A percentile compares a stretch with the other conserved stretches of the same genome.
phyloP scores from a whole-genome alignment of 306 rosid genomes.

The Quercus rubra region DNA sequence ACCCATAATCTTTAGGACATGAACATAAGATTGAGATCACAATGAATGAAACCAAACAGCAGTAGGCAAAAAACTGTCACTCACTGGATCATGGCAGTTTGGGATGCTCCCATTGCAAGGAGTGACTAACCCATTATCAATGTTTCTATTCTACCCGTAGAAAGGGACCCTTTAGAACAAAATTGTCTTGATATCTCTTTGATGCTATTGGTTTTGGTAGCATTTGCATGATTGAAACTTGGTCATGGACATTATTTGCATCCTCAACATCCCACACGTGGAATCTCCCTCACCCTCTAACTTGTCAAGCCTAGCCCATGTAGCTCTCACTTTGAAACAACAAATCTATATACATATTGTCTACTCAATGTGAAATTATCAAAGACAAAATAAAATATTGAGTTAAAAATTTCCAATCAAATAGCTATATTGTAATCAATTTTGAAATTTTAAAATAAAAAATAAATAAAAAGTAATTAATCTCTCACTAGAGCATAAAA shows the following conservation, averaged over 20 bases:
- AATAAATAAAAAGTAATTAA: too few species aligned
- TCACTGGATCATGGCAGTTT: slow-evolving; percentile 51
- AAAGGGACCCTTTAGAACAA: slow-evolving; percentile 56
- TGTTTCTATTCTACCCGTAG: slow-evolving; percentile 37
- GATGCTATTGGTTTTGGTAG: slow-evolving; percentile 69
- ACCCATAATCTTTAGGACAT: slow-evolving; percentile 62
- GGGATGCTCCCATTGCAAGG: slow-evolving; percentile 44
- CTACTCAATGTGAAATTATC: too few species aligned
- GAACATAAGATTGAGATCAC: slow-evolving; percentile 74
- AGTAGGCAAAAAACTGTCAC: slow-evolving; percentile 66
- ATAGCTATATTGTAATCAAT: too few species aligned
- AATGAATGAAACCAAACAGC: slow-evolving; percentile 75
- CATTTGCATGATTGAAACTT: slow-evolving; percentile 85
- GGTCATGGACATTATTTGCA: slow-evolving; percentile 71
- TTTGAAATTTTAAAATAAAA: too few species aligned
- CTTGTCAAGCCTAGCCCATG: slow-evolving; percentile 79
- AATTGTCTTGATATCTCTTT: slow-evolving; percentile 54
- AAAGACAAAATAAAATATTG: too few species aligned
- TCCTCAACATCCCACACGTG: slow-evolving; percentile 98
- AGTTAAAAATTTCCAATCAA: too few species aligned
- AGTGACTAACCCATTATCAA: slow-evolving; percentile 44
- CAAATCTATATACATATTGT: too few species aligned
- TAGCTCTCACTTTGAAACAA: too few species aligned
- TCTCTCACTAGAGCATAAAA: too few species aligned
- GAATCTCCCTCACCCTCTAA: slow-evolving; percentile 67